A percentile compares a stretch with the other conserved stretches of the same genome.
Conservation (phyloP, 169 alveolate species). For the Plasmodium yoelii region DNA sequence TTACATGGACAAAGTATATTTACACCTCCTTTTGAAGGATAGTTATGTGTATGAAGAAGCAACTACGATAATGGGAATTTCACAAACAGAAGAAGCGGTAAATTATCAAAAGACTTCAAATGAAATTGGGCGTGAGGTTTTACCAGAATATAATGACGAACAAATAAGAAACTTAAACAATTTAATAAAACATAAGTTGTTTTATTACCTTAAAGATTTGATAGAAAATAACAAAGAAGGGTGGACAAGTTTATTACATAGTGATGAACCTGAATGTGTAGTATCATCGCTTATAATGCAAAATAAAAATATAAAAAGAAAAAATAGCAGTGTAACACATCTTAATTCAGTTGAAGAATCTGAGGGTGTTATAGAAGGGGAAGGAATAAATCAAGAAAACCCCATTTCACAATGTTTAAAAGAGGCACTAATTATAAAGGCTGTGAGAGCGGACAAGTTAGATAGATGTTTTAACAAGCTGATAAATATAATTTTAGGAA, state of each 20-base stretch:
- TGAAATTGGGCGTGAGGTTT: conserved; percentile 22
- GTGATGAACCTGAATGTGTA: conserved; percentile 73
- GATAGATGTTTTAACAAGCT: conserved; percentile 86
- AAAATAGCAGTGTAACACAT: neutral
- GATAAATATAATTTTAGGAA: conserved; percentile 91
- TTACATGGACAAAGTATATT: conserved; percentile 1
- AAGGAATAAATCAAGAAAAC: neutral
- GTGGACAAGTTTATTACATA: conserved; percentile 65
- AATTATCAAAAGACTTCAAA: neutral
- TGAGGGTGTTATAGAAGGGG: neutral
- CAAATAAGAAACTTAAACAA: conserved; percentile 45
- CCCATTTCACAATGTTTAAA: conserved; percentile 55
- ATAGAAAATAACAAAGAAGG: conserved; percentile 37
- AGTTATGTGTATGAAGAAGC: conserved; percentile 61
- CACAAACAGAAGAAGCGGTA: neutral
- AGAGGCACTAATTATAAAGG: conserved; percentile 86
- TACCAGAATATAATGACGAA: conserved; percentile 75
- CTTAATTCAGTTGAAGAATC: too few relatives aligned
- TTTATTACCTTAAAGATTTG: conserved; percentile 36
- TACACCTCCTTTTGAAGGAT: conserved; percentile 76
- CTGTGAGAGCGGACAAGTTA: conserved; percentile 96
- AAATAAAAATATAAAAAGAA: neutral
- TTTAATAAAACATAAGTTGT: conserved; percentile 33
- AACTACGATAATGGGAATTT: neutral
- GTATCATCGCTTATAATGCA: conserved; percentile 22